Percentiles rank a stretch among this genome's conserved stretches.
Conservation (phyloP, 2,329 filamentous ascomycete species). For the Pseudogymnoascus sp. region DNA sequence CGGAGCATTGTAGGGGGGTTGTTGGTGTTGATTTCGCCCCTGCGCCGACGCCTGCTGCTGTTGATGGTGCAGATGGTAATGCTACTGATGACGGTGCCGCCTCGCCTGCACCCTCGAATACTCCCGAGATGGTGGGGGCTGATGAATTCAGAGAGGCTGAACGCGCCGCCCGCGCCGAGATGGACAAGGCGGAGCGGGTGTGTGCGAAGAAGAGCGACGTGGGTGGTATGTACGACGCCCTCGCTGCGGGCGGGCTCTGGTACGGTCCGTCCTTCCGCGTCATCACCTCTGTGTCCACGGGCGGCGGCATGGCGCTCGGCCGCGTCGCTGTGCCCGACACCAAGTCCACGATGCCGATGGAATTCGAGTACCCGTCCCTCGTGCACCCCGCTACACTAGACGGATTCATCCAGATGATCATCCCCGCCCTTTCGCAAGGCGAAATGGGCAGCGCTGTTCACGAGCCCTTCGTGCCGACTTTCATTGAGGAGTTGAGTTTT, state of each 20-base stretch:
- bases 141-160: slow-evolving; percentile 7
- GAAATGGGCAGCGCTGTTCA: slow-evolving; percentile 10
- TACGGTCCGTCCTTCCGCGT: slow-evolving; percentile 47
- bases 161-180: slow-evolving; percentile 24
- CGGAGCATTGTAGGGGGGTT: slow-evolving; percentile 47
- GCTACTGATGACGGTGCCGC: not conserved
- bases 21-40: slow-evolving; percentile 33
- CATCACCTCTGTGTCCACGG: slow-evolving; percentile 37
- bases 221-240: slow-evolving; percentile 35
- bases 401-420: slow-evolving; percentile 32
- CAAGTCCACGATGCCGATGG: slow-evolving; percentile 36
- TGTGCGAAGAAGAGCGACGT: not conserved
- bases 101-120: not conserved
- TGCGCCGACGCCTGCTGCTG: slow-evolving; percentile 34
- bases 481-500: not conserved
- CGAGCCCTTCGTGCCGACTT: not conserved
- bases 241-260: slow-evolving; percentile 38
- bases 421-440: not conserved
- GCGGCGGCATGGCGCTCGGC: slow-evolving; percentile 26
- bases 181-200: slow-evolving; percentile 15
- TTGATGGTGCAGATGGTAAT: slow-evolving; percentile 12
- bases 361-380: slow-evolving; percentile 35
- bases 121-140: not conserved
- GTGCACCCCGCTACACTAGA: slow-evolving; percentile 42
- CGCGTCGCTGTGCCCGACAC: slow-evolving; percentile 37